Conservation (phyloP, 2,329 filamentous ascomycete genomes). For the Septoria linicola region DNA sequence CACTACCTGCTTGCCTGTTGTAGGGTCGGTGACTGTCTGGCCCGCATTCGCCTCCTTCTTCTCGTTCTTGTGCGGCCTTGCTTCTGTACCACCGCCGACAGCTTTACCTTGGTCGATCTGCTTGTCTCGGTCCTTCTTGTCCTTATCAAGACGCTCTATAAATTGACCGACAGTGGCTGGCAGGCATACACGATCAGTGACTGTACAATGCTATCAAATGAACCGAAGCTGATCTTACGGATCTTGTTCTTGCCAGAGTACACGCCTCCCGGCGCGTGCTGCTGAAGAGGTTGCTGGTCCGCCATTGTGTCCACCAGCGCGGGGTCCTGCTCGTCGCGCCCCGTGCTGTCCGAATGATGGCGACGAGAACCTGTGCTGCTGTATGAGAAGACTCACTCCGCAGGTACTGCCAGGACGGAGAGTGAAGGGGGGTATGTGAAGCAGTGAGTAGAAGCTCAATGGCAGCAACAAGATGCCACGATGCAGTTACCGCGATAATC, state of each 20-base stretch:
- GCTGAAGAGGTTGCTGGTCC: constrained; percentile 20
- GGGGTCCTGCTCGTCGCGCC: no score
- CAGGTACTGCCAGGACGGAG: not conserved
- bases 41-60: constrained; percentile 49
- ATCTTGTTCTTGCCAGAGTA: constrained; percentile 83
- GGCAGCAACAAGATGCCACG: no score
- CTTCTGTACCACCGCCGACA: constrained; percentile 40
- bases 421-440: not conserved
- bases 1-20: constrained; percentile 79
- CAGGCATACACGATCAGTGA: no score
- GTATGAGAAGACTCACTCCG: not conserved
- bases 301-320: constrained; percentile 6
- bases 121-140: constrained; percentile 74
- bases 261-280: constrained; percentile 54
- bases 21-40: constrained; percentile 76
- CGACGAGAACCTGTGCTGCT: no score
- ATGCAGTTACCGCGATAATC: not conserved
- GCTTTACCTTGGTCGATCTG: constrained; percentile 57
- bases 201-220: no score
- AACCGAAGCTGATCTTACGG: not conserved
- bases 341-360: no score
- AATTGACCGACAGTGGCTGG: constrained; percentile 80
- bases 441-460: constrained; percentile 7
- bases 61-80: constrained; percentile 49
- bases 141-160: constrained; percentile 70